Percentiles rank a stretch among this genome's conserved stretches.
Evolutionary conservation across 768 basidiomycete species (phyloP).

Genomic region (Termitomyces sp.): DNA sequence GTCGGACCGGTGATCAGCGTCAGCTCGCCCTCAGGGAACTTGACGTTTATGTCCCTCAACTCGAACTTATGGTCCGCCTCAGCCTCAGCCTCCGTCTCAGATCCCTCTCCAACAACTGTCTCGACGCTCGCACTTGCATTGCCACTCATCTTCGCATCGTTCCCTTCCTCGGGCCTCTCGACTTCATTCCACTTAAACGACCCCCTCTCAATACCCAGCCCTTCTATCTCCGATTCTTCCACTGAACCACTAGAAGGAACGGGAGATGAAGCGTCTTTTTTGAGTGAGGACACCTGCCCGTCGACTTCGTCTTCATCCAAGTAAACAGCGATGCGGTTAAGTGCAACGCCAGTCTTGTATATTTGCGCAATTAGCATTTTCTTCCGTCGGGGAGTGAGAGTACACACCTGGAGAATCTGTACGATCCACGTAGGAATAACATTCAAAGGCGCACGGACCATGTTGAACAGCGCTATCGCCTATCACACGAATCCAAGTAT

Average conservation of each 20-base stretch:
- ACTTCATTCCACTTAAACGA: slow-evolving; percentile 62
- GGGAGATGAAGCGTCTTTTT: slow-evolving; percentile 26
- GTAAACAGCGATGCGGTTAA: slow-evolving; percentile 64
- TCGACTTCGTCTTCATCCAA: slow-evolving; percentile 68
- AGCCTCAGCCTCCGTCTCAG: neutral
- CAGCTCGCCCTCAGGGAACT: slow-evolving; percentile 69
- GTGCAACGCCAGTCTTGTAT: slow-evolving; percentile 52
- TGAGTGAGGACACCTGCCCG: slow-evolving; percentile 61
- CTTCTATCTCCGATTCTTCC: slow-evolving; percentile 27
- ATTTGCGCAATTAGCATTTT: too few relatives aligned
- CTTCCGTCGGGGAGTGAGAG: neutral
- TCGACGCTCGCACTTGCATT: slow-evolving; percentile 11
- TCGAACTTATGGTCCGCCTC: slow-evolving; percentile 45
- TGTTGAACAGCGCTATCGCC: slow-evolving; percentile 79
- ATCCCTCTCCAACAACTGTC: slow-evolving; percentile 18
- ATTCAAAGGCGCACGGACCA: slow-evolving; percentile 78
- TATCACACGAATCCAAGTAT: neutral
- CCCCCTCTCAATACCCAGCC: slow-evolving; percentile 54
- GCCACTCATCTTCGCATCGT: neutral
- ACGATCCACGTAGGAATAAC: slow-evolving; percentile 79
- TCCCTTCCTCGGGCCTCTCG: slow-evolving; percentile 17
- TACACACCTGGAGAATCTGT: slow-evolving; percentile 56
- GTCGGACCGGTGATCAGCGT: slow-evolving; percentile 76
- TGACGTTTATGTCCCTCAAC: slow-evolving; percentile 57
- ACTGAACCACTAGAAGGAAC: neutral